Conservation (phyloP, 2,329 filamentous ascomycete genomes). For the Fusarium coffeatum region DNA sequence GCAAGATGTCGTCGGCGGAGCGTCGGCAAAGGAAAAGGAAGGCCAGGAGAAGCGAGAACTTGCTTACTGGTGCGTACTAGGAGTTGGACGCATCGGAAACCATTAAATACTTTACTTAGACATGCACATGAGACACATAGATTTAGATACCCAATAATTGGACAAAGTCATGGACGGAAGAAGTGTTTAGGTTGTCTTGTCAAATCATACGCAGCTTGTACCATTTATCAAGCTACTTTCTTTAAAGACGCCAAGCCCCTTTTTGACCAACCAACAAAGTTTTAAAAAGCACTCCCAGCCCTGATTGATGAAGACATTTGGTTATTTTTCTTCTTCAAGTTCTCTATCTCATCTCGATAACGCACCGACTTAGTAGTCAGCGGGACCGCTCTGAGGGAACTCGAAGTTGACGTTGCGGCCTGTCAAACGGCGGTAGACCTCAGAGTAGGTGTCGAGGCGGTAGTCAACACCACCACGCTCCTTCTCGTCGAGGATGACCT, state of each 20-base stretch:
- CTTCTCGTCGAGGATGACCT: constrained; percentile 99
- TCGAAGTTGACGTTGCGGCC: constrained; percentile 97
- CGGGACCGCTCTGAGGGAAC: constrained; percentile 86
- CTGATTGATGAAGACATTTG: constrained; percentile 29
- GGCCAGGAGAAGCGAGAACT: constrained; percentile 84
- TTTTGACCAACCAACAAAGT: constrained; percentile 55
- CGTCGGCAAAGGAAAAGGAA: constrained; percentile 65
- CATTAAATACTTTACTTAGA: constrained; percentile 46
- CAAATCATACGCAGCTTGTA: constrained; percentile 59
- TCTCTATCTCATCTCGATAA: constrained; percentile 34
- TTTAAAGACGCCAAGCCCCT: constrained; percentile 63
- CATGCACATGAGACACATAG: constrained; percentile 37
- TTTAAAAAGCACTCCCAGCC: constrained; percentile 50
- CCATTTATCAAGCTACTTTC: constrained; percentile 62
- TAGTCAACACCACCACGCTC: constrained; percentile 99
- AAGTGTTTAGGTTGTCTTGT: constrained; percentile 50
- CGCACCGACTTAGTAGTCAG: constrained; percentile 78
- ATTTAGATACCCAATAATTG: constrained; percentile 57
- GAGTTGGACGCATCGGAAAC: constrained; percentile 81
- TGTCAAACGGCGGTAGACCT: constrained; percentile 98
- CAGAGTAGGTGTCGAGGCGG: constrained; percentile 98
- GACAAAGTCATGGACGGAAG: constrained; percentile 44
- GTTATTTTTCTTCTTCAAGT: constrained; percentile 15
- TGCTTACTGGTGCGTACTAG: constrained; percentile 95
- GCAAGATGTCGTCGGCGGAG: constrained; percentile 72